Conservation (phyloP, 2,329 filamentous ascomycete genomes). For the Huntiella abstrusa region DNA sequence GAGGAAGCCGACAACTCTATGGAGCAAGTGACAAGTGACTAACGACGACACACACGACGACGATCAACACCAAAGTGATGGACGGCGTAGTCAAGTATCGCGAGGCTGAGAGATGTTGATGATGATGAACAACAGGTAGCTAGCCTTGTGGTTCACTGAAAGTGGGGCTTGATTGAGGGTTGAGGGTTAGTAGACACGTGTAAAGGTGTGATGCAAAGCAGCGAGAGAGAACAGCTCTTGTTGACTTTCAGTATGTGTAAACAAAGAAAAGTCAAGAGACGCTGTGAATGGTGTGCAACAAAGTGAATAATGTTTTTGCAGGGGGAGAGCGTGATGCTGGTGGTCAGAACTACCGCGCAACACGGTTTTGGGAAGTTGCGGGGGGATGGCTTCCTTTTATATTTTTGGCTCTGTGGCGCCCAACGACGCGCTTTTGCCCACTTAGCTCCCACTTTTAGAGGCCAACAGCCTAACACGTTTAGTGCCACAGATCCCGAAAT, state of each 20-base stretch:
- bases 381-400: slow-evolving; percentile 10
- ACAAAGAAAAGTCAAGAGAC: background rate
- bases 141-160: background rate
- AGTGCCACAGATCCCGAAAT: too few species aligned
- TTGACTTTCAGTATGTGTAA: background rate
- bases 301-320: slow-evolving; percentile 1
- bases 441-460: background rate
- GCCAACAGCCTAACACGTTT: too few species aligned
- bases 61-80: slow-evolving; percentile 7
- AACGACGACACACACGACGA: background rate
- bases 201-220: background rate
- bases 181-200: slow-evolving; percentile 1
- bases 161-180: background rate
- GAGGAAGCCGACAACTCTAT: background rate
- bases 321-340: slow-evolving; percentile 9
- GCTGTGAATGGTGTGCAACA: slow-evolving; percentile 3
- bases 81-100: background rate
- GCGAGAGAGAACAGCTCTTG: background rate
- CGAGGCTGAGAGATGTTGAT: slow-evolving; percentile 1
- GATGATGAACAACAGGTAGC: background rate
- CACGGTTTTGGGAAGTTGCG: slow-evolving; percentile 4
- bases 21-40: slow-evolving; percentile 4
- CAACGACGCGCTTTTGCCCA: slow-evolving; percentile 5
- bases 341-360: slow-evolving; percentile 11
- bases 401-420: slow-evolving; percentile 12